A percentile compares a stretch with the other conserved stretches of the same genome.
Conservation (phyloP, 306 rosid genomes). For the Fragaria ananassa region DNA sequence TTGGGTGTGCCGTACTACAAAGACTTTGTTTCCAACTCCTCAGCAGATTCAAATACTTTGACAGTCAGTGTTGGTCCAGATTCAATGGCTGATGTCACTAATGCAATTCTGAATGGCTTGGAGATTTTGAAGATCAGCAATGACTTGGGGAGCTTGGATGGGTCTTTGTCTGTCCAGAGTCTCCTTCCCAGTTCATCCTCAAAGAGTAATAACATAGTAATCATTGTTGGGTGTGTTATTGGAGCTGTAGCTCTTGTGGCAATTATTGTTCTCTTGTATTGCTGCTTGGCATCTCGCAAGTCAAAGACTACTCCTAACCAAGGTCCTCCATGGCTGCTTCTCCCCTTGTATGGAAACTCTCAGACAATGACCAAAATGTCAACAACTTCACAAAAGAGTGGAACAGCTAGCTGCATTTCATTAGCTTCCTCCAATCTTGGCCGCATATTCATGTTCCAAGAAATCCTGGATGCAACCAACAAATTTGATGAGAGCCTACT, state of each 20-base stretch:
- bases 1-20: conserved; percentile 65
- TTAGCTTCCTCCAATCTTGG: conserved; percentile 75
- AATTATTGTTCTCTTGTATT: conserved; percentile 51
- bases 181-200: conserved; percentile 54
- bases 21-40: conserved; percentile 66
- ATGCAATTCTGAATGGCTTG: conserved; percentile 81
- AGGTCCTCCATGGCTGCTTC: conserved; percentile 70
- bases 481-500: conserved; percentile 80
- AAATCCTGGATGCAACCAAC: conserved; percentile 78
- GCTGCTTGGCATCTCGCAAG: conserved; percentile 42
- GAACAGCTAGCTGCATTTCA: conserved; percentile 85
- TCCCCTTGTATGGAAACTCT: conserved; percentile 84
- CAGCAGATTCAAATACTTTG: conserved; percentile 46
- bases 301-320: conserved; percentile 50
- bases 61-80: conserved; percentile 91
- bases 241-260: conserved; percentile 48
- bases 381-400: conserved; percentile 80
- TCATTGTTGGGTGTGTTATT: conserved; percentile 42
- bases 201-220: conserved; percentile 36
- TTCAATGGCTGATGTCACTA: conserved; percentile 48
- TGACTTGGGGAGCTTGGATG: conserved; percentile 62
- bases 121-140: conserved; percentile 85
- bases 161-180: conserved; percentile 46
- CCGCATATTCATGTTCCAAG: conserved; percentile 76
- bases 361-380: conserved; percentile 86